Conservation (phyloP, 73 alveolate species). For the Tetrahymena borealis region DNA sequence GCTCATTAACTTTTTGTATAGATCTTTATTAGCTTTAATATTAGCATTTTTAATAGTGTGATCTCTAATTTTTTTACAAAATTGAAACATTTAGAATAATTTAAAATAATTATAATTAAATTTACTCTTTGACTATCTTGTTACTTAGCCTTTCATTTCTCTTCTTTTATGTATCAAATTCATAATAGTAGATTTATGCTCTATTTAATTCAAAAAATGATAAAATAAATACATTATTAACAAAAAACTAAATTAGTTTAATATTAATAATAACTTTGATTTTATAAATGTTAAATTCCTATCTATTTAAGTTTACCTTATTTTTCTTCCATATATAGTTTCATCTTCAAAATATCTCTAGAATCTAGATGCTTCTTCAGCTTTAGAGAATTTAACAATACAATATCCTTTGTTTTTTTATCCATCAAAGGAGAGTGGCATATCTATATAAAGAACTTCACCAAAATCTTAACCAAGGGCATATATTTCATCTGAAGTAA, state of each 20-base stretch:
- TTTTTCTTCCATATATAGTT: neutral
- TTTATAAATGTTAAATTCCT: too few species aligned
- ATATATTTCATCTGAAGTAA: neutral
- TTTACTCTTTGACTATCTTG: neutral
- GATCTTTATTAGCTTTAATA: neutral
- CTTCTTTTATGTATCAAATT: neutral
- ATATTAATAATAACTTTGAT: too few species aligned
- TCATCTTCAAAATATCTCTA: neutral
- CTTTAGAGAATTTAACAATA: neutral
- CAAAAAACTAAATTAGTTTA: too few species aligned
- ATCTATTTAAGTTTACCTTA: neutral
- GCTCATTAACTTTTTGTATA: neutral
- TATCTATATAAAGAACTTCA: neutral
- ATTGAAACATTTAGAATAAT: too few species aligned
- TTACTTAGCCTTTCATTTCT: neutral
- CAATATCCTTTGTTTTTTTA: neutral
- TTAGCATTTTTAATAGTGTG: neutral
- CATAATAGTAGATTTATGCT: neutral
- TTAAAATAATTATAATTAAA: neutral
- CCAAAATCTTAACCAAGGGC: neutral
- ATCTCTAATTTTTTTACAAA: too few species aligned
- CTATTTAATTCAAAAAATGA: neutral
- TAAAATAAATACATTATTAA: too few species aligned
- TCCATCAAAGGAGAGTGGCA: neutral
- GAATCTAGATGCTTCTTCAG: neutral